These are phyloP conservation scores for Cryphonectria carpinicola DNA, from an alignment of 2,329 filamentous ascomycete genomes.

Conservation along the genomic window DNA sequence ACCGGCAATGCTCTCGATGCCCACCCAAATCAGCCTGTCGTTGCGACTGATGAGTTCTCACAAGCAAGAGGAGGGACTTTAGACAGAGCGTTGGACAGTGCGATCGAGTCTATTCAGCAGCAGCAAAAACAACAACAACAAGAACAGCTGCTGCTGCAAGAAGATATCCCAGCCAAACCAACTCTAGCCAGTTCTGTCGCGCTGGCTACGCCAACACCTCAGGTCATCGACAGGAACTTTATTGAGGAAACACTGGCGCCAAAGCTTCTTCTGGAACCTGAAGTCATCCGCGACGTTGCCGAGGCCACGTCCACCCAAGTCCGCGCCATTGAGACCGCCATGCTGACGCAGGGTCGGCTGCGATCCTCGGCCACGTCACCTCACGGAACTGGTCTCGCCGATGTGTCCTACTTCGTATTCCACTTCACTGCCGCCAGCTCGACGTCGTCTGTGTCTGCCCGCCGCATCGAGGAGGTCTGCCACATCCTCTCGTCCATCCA, in stretches of 20 bases:
- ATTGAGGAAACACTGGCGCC: conserved; percentile 47
- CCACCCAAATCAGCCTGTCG: not conserved
- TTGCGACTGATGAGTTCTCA: not conserved
- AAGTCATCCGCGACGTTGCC: conserved; percentile 51
- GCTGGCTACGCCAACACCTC: conserved; percentile 26
- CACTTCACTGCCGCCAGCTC: conserved; percentile 44
- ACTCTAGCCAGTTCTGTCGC: conserved; percentile 16
- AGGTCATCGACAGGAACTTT: conserved; percentile 40
- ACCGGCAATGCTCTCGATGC: not conserved
- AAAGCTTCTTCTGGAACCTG: conserved; percentile 46
- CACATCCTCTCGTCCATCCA: conserved; percentile 49
- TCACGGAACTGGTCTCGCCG: conserved; percentile 43
- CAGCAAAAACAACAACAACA: conserved; percentile 14
- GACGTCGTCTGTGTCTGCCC: conserved; percentile 25
- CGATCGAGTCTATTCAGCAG: conserved; percentile 14
- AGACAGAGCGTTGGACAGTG: conserved; percentile 11
- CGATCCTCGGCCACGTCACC: conserved; percentile 11
- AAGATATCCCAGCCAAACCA: conserved; percentile 10
- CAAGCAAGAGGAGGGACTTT: not conserved
- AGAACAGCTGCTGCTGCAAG: conserved; percentile 8
- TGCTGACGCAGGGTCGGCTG: conserved; percentile 36
- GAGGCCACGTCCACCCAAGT: conserved; percentile 54
- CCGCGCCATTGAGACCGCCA: conserved; percentile 51
- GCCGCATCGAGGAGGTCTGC: conserved; percentile 49
- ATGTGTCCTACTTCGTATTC: conserved; percentile 53